These are phyloP conservation scores for Rhizoclosmatium sp. DNA, from an alignment of 192 early-diverging fungal species.

Conservation along the genomic window DNA sequence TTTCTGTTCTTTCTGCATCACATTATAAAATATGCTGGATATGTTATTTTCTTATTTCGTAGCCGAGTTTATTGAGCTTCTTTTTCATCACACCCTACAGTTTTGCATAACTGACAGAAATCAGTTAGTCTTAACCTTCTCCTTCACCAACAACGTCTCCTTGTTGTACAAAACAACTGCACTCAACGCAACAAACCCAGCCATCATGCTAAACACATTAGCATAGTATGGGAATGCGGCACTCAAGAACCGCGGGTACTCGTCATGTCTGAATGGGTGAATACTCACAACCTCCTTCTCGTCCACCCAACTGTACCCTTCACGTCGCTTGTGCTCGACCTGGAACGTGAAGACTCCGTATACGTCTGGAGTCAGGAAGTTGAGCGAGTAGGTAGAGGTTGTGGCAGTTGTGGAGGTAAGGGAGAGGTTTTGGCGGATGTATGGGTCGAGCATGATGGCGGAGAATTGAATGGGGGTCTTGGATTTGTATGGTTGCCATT, in stretches of 20 bases:
- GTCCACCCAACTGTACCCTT: slow-evolving; percentile 79
- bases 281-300: slow-evolving; percentile 81
- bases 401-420: slow-evolving; percentile 31
- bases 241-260: slow-evolving; percentile 91
- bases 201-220: slow-evolving; percentile 80
- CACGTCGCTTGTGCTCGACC: slow-evolving; percentile 88
- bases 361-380: slow-evolving; percentile 85
- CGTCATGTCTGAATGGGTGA: slow-evolving; percentile 92
- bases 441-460: slow-evolving; percentile 97
- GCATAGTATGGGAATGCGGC: slow-evolving; percentile 97
- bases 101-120: background rate
- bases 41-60: too few species aligned
- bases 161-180: slow-evolving; percentile 77
- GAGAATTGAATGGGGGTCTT: slow-evolving; percentile 86
- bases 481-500: slow-evolving; percentile 86
- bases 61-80: background rate
- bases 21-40: too few species aligned
- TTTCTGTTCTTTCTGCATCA: background rate
- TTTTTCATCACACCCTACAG: background rate
- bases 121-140: slow-evolving; percentile 44
- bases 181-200: slow-evolving; percentile 86
- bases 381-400: slow-evolving; percentile 48
- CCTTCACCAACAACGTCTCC: slow-evolving; percentile 32
- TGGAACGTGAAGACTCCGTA: slow-evolving; percentile 98
- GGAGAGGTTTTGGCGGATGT: slow-evolving; percentile 75